Percentiles rank a stretch among this genome's conserved stretches.
These are phyloP conservation scores for Verticillium nonalfalfae DNA, from an alignment of 2,329 filamentous ascomycete species.

Conservation along the genomic window DNA sequence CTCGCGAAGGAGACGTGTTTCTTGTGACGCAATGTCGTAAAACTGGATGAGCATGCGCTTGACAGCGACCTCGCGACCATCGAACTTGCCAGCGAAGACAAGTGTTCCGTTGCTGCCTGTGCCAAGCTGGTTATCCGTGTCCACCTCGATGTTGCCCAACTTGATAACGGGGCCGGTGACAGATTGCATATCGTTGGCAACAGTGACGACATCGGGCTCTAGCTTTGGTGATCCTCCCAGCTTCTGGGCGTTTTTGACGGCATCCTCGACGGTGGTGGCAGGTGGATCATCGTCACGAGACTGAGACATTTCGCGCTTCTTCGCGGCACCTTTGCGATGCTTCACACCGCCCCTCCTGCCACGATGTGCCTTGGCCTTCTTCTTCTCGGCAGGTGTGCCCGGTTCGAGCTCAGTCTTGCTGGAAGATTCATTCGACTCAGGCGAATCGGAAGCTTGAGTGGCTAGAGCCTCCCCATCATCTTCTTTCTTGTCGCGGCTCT, in stretches of 20 bases:
- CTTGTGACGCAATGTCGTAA: constrained; percentile 90
- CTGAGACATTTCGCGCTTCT: constrained; percentile 44
- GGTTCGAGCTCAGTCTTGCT: constrained; percentile 14
- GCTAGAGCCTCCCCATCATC: neutral
- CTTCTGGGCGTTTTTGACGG: constrained; percentile 52
- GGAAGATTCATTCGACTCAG: neutral
- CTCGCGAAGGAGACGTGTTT: constrained; percentile 83
- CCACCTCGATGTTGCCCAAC: constrained; percentile 59
- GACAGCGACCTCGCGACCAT: constrained; percentile 86
- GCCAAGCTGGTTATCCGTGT: constrained; percentile 57
- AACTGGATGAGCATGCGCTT: constrained; percentile 97
- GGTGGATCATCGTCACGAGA: constrained; percentile 39
- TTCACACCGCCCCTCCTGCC: constrained; percentile 67
- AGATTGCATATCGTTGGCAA: constrained; percentile 51
- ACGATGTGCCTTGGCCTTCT: constrained; percentile 64
- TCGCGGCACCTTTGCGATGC: constrained; percentile 54
- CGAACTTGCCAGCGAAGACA: constrained; percentile 91
- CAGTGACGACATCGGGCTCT: constrained; percentile 56
- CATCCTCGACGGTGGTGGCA: constrained; percentile 51
- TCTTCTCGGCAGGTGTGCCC: constrained; percentile 48
- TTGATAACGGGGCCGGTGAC: constrained; percentile 53
- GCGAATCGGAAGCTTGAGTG: neutral
- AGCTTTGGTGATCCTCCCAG: constrained; percentile 46
- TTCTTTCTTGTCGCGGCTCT: constrained; percentile 3
- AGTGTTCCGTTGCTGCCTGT: constrained; percentile 95